phyloP scores from a whole-genome alignment of 768 basidiomycete genomes.

The Nidularia pulvinata region DNA sequence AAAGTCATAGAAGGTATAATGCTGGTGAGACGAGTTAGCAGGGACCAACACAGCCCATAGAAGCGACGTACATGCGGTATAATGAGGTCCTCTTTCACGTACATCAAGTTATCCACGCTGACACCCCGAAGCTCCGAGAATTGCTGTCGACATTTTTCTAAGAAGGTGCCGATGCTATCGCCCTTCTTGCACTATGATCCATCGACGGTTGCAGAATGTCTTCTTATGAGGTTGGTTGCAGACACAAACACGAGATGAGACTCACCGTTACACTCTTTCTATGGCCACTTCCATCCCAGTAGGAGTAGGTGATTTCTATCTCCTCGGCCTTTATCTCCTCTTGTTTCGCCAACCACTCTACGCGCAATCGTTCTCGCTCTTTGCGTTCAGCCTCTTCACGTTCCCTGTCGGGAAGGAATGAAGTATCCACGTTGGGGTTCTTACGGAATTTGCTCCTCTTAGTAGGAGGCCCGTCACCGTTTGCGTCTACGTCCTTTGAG shows the following conservation, averaged over 20 bases:
- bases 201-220: neutral
- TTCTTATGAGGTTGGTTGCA: neutral
- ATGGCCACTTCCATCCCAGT: conserved; percentile 99
- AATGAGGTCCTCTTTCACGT: conserved; percentile 98
- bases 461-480: conserved; percentile 38
- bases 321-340: conserved; percentile 65
- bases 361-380: conserved; percentile 84
- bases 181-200: conserved; percentile 90
- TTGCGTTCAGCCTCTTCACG: conserved; percentile 91
- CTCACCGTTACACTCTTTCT: conserved; percentile 87
- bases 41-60: too few species aligned
- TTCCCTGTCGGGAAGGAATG: conserved; percentile 97
- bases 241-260: conserved; percentile 7
- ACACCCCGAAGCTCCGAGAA: conserved; percentile 91
- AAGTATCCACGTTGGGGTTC: conserved; percentile 97
- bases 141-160: conserved; percentile 92
- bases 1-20: conserved; percentile 98
- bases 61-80: conserved; percentile 81
- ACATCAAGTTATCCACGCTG: conserved; percentile 97
- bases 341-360: conserved; percentile 84
- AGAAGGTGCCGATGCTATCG: conserved; percentile 81
- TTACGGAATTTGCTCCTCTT: conserved; percentile 88
- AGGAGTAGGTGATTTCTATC: conserved; percentile 95
- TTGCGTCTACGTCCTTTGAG: conserved; percentile 30
- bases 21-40: conserved; percentile 42